Base-by-base conservation (phyloP, 1,139 yeast species). In the Zygoascus sp. region DNA sequence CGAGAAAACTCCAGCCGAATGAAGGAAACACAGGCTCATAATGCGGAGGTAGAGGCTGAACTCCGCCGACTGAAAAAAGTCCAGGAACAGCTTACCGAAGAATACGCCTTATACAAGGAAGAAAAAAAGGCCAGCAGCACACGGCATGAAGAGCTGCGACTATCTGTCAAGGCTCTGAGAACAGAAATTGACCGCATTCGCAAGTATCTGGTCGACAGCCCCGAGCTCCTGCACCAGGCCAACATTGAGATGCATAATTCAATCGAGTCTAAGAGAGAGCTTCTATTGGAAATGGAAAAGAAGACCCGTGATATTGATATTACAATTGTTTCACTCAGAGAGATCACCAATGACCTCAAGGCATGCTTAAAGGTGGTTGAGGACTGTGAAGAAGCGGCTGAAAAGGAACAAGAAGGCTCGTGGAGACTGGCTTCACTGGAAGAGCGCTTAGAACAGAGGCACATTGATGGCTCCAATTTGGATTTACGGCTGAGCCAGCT, bases 31-130 rank as follows among this genome's bases (percentile, higher is more conserved):
- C 77, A 78, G 49, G 67, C 72, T 2, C 78, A 77, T 53, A 86
- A 84, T 58, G 63, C 72, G 15, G 73, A 77, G 48, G 68, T 86
- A 8, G 95, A 85, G 58, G 65, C 67, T 9, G 82, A 84, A 55
- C 69, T 88, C 53, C 76, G 81, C 54, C 73, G 74, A 52, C 69
- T 87, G 53, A 84, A 83, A 53, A 73, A 70, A 44, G 64, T 75
- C 1, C 95, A 86, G 60, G 89, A 84, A 55, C 66, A 72, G 19
- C 66, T 85, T 42, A 75, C 84, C 0, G 65, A 71, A n/a, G 89
- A 84, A 54, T 88, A 85, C 60, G 72, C 75, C 25, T 76, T 74
- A 43, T 85, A 86, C 63, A 83, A 80, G 61, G 68, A 72, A 21
- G 82, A 81, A 49, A 87, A 86, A 58, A 68, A 71, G 16, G 66